Conservation (phyloP, 345 rosid species). For the Acer negundo region DNA sequence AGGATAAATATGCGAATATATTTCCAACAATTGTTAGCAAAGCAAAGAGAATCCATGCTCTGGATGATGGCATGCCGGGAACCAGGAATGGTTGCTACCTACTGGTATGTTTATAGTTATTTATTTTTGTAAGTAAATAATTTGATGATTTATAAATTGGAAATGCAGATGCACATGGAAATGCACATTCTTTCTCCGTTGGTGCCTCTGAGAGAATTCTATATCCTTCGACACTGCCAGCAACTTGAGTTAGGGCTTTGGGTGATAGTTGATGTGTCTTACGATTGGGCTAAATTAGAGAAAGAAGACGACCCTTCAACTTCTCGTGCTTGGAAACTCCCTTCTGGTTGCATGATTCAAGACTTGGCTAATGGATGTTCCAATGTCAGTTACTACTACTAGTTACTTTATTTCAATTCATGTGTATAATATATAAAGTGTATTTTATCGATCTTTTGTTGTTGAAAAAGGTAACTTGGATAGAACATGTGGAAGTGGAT, state of each 20-base stretch:
- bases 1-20: constrained; percentile 51
- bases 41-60: constrained; percentile 44
- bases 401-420: too few species aligned
- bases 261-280: constrained; percentile 68
- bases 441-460: background rate
- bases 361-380: constrained; percentile 51
- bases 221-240: constrained; percentile 64
- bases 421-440: too few species aligned
- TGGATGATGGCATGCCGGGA: constrained; percentile 35
- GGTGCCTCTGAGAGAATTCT: constrained; percentile 66
- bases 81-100: constrained; percentile 45
- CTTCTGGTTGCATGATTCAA: constrained; percentile 81
- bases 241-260: constrained; percentile 53
- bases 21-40: constrained; percentile 69
- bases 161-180: constrained; percentile 51
- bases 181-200: constrained; percentile 74
- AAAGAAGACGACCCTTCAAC: constrained; percentile 18
- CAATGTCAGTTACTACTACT: constrained; percentile 34
- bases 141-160: background rate
- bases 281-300: constrained; percentile 19
- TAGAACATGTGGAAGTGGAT: constrained; percentile 80
- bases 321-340: constrained; percentile 58
- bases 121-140: too few species aligned
- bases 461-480: constrained; percentile 62
- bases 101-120: constrained; percentile 43